These are phyloP conservation scores for Cicer chorassanicum DNA, from an alignment of 306 rosid genomes.

Conservation along the genomic window DNA sequence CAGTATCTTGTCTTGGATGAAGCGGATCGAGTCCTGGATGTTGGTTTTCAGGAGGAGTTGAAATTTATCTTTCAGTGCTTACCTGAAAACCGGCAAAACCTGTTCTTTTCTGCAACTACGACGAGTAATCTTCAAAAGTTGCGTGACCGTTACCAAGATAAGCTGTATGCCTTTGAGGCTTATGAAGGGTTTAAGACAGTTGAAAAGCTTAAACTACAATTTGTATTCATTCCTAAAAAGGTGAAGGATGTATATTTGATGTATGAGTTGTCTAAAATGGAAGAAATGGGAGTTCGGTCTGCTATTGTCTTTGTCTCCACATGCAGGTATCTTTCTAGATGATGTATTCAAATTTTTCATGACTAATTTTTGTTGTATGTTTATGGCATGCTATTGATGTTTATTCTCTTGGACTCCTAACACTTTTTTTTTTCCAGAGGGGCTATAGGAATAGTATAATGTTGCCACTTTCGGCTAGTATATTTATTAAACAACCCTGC, in stretches of 20 bases:
- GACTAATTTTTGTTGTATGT: too few species aligned
- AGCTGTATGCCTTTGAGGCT: conserved; percentile 74
- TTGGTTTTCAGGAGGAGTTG: conserved; percentile 83
- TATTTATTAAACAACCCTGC: too few species aligned
- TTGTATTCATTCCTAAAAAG: conserved; percentile 63
- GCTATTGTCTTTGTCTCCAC: conserved; percentile 79
- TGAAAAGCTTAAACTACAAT: conserved; percentile 74
- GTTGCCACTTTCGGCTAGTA: too few species aligned
- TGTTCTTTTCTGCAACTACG: conserved; percentile 85
- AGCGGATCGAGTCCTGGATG: conserved; percentile 89
- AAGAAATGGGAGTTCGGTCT: conserved; percentile 75
- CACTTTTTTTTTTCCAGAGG: too few species aligned
- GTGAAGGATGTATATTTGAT: conserved; percentile 84
- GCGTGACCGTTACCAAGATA: conserved; percentile 69
- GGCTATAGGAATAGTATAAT: too few species aligned
- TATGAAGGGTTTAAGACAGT: conserved; percentile 89
- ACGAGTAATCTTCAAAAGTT: conserved; percentile 70
- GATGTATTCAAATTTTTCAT: background rate
- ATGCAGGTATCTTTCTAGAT: conserved; percentile 65
- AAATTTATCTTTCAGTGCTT: conserved; percentile 73
- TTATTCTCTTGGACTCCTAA: too few species aligned
- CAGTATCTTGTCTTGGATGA: conserved; percentile 76
- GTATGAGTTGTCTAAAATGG: conserved; percentile 74
- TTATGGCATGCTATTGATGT: too few species aligned
- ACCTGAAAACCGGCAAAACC: conserved; percentile 81